These are phyloP conservation scores for Linnemannia zychae DNA, from an alignment of 192 early-diverging fungal species.

Conservation along the genomic window DNA sequence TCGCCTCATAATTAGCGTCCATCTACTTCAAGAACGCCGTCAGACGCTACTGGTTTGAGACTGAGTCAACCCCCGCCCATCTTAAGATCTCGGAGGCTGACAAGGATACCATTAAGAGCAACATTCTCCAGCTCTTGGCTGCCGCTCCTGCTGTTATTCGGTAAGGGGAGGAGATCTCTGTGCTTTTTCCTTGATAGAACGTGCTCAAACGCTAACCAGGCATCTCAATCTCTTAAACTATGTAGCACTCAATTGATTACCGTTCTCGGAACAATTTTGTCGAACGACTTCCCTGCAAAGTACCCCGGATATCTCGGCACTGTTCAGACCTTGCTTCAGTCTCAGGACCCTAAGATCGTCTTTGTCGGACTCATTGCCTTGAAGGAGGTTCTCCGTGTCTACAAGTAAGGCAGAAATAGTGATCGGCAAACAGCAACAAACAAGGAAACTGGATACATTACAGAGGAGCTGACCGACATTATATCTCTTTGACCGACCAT, in stretches of 20 bases:
- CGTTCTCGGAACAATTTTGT: constrained; percentile 81
- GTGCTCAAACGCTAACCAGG: not conserved
- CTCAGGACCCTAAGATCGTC: constrained; percentile 75
- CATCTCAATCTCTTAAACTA: not conserved
- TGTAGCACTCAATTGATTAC: constrained; percentile 81
- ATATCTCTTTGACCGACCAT: not conserved
- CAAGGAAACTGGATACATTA: not conserved
- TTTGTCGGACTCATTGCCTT: constrained; percentile 87
- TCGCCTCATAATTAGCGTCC: constrained; percentile 28
- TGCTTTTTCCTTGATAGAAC: not conserved
- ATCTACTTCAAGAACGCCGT: constrained; percentile 58
- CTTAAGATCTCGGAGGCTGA: constrained; percentile 50
- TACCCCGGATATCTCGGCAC: constrained; percentile 87
- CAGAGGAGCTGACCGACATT: not conserved
- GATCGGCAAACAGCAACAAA: not conserved
- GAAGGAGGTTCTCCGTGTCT: constrained; percentile 85
- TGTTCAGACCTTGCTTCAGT: constrained; percentile 72
- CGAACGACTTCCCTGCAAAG: constrained; percentile 81
- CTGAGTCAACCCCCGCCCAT: constrained; percentile 39
- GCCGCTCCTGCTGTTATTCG: constrained; percentile 45
- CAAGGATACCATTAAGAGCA: constrained; percentile 51
- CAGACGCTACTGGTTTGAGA: constrained; percentile 55
- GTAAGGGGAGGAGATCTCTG: constrained; percentile 2
- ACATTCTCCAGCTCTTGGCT: constrained; percentile 48
- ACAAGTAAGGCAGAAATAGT: constrained; percentile 68